Percentiles rank a stretch among this genome's conserved stretches.
Conservation (phyloP, 257 asterid species). For the Gentiana macrophylla region DNA sequence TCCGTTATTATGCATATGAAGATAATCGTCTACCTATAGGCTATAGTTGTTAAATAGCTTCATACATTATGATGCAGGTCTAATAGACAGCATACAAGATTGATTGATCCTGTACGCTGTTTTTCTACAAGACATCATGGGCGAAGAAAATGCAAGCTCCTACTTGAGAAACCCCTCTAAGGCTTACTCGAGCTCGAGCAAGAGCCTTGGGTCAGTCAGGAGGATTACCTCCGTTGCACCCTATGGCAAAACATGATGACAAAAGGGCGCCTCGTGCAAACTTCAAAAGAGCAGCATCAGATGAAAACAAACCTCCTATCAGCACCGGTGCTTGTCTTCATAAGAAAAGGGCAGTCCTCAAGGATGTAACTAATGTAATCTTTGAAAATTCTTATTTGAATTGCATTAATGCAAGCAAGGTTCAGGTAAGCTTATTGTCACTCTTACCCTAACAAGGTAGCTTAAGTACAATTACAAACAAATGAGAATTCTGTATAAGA, state of each 20-base stretch:
- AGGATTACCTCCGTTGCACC: slow-evolving; percentile 65
- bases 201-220: slow-evolving; percentile 45
- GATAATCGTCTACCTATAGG: neutral
- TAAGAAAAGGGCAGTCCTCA: slow-evolving; percentile 73
- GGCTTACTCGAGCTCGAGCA: slow-evolving; percentile 77
- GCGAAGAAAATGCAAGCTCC: slow-evolving; percentile 42
- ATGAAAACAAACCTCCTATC: slow-evolving; percentile 22
- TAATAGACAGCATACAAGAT: slow-evolving; percentile 26
- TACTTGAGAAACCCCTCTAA: slow-evolving; percentile 30
- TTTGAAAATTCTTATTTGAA: slow-evolving; percentile 37
- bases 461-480: neutral
- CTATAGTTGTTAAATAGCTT: neutral
- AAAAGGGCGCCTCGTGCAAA: slow-evolving; percentile 34
- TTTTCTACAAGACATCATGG: slow-evolving; percentile 36
- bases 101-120: slow-evolving; percentile 15
- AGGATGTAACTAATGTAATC: slow-evolving; percentile 66
- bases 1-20: neutral
- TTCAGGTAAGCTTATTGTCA: slow-evolving; percentile 32
- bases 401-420: slow-evolving; percentile 36
- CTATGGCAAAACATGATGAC: slow-evolving; percentile 38
- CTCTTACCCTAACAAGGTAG: neutral
- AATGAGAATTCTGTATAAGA: neutral
- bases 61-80: slow-evolving; percentile 28
- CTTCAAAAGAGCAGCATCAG: slow-evolving; percentile 60
- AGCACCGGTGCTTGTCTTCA: slow-evolving; percentile 26